These are phyloP conservation scores for Cardamine occulta DNA, from an alignment of 345 rosid genomes.

Conservation along the genomic window DNA sequence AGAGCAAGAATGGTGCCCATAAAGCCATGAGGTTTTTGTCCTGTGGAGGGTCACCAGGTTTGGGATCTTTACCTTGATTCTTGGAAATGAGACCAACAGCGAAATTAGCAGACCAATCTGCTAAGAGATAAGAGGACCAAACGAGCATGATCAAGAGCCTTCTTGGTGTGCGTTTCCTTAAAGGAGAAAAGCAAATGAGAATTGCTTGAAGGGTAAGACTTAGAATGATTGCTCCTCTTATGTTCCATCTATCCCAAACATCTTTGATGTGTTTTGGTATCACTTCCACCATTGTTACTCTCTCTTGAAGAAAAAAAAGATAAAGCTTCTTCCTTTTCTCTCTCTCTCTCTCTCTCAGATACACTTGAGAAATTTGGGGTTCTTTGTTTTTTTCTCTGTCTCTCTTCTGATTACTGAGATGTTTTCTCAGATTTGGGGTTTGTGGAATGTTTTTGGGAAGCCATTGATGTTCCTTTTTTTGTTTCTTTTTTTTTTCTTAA, in stretches of 20 bases:
- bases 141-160: slow-evolving; percentile 45
- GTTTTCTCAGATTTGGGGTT: slow-evolving; percentile 3
- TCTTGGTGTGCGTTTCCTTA: slow-evolving; percentile 51
- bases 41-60: slow-evolving; percentile 9
- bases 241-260: slow-evolving; percentile 61
- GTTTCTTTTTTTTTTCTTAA: not conserved
- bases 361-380: not conserved
- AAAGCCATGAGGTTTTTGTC: slow-evolving; percentile 55
- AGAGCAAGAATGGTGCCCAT: slow-evolving; percentile 73
- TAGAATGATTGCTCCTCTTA: slow-evolving; percentile 56
- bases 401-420: slow-evolving; percentile 17
- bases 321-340: not conserved
- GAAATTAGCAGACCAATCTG: slow-evolving; percentile 65
- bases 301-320: not conserved
- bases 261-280: slow-evolving; percentile 45
- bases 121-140: slow-evolving; percentile 65
- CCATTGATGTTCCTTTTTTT: slow-evolving; percentile 22
- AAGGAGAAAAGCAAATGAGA: slow-evolving; percentile 58
- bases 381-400: not conserved
- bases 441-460: slow-evolving; percentile 17
- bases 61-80: slow-evolving; percentile 39
- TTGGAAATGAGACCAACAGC: slow-evolving; percentile 62
- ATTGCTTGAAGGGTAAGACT: slow-evolving; percentile 61
- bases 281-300: slow-evolving; percentile 40
- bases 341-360: slow-evolving; percentile 7